Percentiles rank a stretch among this genome's conserved stretches.
phyloP scores from a whole-genome alignment of 2,329 filamentous ascomycete species.

The Chalaropsis ovoidea region DNA sequence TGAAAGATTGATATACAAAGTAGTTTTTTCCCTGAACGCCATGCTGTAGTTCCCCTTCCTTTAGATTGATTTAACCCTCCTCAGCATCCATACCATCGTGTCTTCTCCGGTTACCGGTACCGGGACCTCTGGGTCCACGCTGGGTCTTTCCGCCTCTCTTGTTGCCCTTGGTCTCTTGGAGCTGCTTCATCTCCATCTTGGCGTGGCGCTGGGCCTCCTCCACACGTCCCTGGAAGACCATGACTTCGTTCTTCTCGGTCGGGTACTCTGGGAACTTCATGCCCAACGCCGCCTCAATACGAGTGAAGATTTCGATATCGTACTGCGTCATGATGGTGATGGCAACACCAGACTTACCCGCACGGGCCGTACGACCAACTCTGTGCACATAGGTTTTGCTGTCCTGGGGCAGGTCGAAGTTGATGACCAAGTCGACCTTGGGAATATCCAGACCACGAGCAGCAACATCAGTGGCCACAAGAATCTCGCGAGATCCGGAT shows the following conservation, averaged over 20 bases:
- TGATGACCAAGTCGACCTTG: constrained; percentile 77
- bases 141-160: constrained; percentile 42
- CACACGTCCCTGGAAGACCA: constrained; percentile 67
- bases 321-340: constrained; percentile 79
- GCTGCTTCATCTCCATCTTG: constrained; percentile 67
- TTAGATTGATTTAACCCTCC: constrained; percentile 46
- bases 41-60: not conserved
- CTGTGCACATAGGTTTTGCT: constrained; percentile 87
- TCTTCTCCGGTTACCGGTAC: constrained; percentile 37
- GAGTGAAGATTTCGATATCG: constrained; percentile 66
- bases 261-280: constrained; percentile 63
- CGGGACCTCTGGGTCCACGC: constrained; percentile 28
- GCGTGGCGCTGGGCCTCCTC: constrained; percentile 76
- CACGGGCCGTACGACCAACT: constrained; percentile 78
- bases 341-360: constrained; percentile 73
- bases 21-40: constrained; percentile 5
- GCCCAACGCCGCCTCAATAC: constrained; percentile 74
- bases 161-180: constrained; percentile 57
- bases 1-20: constrained; percentile 10
- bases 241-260: constrained; percentile 69
- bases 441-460: constrained; percentile 88
- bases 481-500: constrained; percentile 65
- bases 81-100: constrained; percentile 63
- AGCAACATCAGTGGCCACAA: constrained; percentile 90
- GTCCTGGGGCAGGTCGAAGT: constrained; percentile 74